These are phyloP conservation scores for Luffa acutangula DNA, from an alignment of 306 rosid genomes.

Conservation along the genomic window DNA sequence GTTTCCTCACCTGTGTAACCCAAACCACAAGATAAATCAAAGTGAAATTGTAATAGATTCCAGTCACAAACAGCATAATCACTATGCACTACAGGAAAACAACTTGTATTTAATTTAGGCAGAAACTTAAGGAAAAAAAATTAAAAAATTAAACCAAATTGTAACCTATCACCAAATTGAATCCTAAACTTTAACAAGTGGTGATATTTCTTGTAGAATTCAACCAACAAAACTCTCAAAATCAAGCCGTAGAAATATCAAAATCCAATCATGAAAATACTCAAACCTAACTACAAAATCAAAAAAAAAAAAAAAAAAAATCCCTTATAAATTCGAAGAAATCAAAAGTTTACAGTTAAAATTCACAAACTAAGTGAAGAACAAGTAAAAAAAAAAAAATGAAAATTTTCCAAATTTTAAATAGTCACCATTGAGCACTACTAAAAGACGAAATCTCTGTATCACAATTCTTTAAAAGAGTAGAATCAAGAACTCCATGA, in stretches of 20 bases:
- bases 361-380: neutral
- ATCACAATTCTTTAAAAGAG: neutral
- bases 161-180: neutral
- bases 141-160: neutral
- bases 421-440: neutral
- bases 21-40: neutral
- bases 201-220: neutral
- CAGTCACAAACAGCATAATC: neutral
- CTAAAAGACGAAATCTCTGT: neutral
- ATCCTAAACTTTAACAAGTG: neutral
- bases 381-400: neutral
- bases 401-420: neutral
- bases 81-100: neutral
- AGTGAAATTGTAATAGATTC: neutral
- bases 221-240: neutral
- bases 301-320: neutral
- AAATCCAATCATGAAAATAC: neutral
- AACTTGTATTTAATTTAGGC: neutral
- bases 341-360: neutral
- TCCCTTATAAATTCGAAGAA: neutral
- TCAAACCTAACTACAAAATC: neutral
- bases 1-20: constrained; percentile 12
- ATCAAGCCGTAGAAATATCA: neutral
- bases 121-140: neutral
- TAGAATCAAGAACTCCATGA: neutral